Evolutionary conservation across 257 asterid genomes (phyloP).

Genomic region (Echites panduratus): DNA sequence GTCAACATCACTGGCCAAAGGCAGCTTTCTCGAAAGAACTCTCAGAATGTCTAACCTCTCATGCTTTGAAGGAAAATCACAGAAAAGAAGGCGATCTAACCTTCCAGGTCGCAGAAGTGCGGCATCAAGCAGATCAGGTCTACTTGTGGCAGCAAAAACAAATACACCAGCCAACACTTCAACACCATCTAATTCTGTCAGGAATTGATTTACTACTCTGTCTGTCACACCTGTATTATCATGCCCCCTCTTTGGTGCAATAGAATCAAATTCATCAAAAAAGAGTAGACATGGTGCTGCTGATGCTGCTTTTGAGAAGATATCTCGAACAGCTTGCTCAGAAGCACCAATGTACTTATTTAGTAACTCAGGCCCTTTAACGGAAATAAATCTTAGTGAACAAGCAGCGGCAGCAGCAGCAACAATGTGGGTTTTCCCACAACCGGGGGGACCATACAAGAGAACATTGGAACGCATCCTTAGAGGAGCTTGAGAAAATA

Average conservation of each 20-base stretch:
- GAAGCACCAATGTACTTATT: constrained; percentile 98
- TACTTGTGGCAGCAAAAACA: constrained; percentile 97
- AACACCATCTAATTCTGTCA: constrained; percentile 95
- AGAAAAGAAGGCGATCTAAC: constrained; percentile 86
- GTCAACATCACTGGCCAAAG: constrained; percentile 66
- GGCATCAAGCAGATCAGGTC: constrained; percentile 99
- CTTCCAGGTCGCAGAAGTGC: constrained; percentile 98
- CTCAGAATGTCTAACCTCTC: constrained; percentile 80
- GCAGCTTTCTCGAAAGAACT: constrained; percentile 88
- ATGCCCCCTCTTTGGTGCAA: constrained; percentile 95
- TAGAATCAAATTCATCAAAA: constrained; percentile 96
- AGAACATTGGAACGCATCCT: constrained; percentile 95
- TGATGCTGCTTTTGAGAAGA: constrained; percentile 90
- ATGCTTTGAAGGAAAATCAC: constrained; percentile 76
- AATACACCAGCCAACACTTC: constrained; percentile 96
- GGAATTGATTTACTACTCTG: constrained; percentile 91
- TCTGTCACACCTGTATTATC: constrained; percentile 98
- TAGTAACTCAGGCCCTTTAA: constrained; percentile 96
- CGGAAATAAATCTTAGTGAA: constrained; percentile 88
- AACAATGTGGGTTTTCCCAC: constrained; percentile 97
- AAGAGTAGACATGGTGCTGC: constrained; percentile 95
- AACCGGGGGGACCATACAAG: constrained; percentile 97
- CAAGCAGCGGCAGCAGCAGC: constrained; percentile 99
- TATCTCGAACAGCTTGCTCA: constrained; percentile 97
- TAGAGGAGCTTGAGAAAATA: constrained; percentile 84